These are phyloP conservation scores for Aspergillus egyptiacus DNA, from an alignment of 495 filamentous ascomycete species.

Conservation along the genomic window DNA sequence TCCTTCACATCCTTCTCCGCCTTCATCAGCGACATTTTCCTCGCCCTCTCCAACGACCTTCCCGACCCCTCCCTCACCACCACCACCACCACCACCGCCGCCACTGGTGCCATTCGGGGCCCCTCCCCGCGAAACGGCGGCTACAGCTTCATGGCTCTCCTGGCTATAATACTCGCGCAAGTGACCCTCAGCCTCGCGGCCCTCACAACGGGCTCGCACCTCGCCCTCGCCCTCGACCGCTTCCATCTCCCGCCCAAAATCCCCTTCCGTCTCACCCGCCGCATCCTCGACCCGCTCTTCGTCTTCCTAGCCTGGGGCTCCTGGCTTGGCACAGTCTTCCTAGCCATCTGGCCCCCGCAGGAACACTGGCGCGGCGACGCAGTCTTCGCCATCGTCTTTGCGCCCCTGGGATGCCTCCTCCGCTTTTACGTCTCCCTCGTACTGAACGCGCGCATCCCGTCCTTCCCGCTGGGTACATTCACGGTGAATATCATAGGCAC, in stretches of 20 bases:
- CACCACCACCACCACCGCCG: too few relatives aligned
- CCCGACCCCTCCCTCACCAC: conserved; percentile 34
- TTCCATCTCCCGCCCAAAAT: conserved; percentile 54
- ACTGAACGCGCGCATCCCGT: conserved; percentile 32
- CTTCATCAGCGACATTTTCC: conserved; percentile 78
- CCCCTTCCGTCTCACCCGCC: conserved; percentile 50
- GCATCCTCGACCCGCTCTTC: conserved; percentile 54
- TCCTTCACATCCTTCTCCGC: conserved; percentile 88
- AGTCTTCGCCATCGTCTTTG: conserved; percentile 76
- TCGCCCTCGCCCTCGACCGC: conserved; percentile 58
- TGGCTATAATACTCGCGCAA: conserved; percentile 64
- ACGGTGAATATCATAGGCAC: conserved; percentile 76
- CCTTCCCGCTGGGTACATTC: conserved; percentile 89
- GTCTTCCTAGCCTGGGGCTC: conserved; percentile 60
- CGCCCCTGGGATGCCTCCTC: conserved; percentile 70
- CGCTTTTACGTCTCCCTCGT: conserved; percentile 49
- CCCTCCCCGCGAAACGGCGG: conserved; percentile 57
- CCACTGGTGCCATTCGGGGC: too few relatives aligned
- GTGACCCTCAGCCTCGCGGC: conserved; percentile 62
- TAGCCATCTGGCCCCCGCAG: conserved; percentile 65
- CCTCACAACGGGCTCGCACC: conserved; percentile 68
- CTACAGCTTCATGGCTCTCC: conserved; percentile 73
- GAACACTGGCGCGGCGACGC: conserved; percentile 65
- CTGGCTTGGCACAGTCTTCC: conserved; percentile 75
- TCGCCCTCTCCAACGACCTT: conserved; percentile 74